Evolutionary conservation across 2,329 filamentous ascomycete genomes (phyloP).

Genomic region (Escovopsis sp.): DNA sequence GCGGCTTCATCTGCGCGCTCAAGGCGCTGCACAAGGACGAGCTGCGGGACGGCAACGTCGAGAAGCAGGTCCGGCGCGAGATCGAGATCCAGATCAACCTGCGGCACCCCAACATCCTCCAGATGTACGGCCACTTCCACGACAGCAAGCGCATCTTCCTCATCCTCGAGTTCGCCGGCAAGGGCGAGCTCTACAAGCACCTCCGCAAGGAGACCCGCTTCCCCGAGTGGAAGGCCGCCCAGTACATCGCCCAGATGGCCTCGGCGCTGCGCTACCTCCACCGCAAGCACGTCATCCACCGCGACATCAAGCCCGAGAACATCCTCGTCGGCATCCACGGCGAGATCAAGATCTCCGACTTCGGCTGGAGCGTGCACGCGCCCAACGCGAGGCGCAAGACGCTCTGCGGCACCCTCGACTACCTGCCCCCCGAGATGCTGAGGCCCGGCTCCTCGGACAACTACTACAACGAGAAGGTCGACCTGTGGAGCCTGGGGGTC

Average conservation of each 20-base stretch:
- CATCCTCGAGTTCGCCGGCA: slow-evolving; percentile 53
- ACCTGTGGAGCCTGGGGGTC: slow-evolving; percentile 90
- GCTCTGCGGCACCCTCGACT: slow-evolving; percentile 95
- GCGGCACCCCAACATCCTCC: slow-evolving; percentile 49
- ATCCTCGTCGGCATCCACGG: slow-evolving; percentile 62
- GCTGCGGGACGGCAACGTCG: slow-evolving; percentile 54
- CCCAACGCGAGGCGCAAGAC: slow-evolving; percentile 88
- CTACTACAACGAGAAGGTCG: slow-evolving; percentile 89
- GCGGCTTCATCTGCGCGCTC: slow-evolving; percentile 55
- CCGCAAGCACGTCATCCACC: slow-evolving; percentile 18
- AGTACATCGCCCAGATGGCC: slow-evolving; percentile 62
- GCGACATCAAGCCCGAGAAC: slow-evolving; percentile 65
- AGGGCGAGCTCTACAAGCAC: slow-evolving; percentile 57
- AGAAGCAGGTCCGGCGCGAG: slow-evolving; percentile 57
- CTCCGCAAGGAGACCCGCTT: slow-evolving; percentile 51
- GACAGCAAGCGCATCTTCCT: slow-evolving; percentile 58
- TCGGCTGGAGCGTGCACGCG: slow-evolving; percentile 96
- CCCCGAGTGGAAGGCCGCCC: slow-evolving; percentile 53
- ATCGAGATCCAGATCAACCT: slow-evolving; percentile 63
- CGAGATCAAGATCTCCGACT: slow-evolving; percentile 97
- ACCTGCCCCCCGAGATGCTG: slow-evolving; percentile 96
- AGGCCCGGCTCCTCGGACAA: slow-evolving; percentile 67
- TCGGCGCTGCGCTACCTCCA: slow-evolving; percentile 16
- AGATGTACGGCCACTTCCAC: slow-evolving; percentile 57
- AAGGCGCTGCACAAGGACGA: slow-evolving; percentile 61